Percentiles rank a stretch among this genome's conserved stretches.
Evolutionary conservation across 2,329 filamentous ascomycete species (phyloP).

Genomic region (Apiospora hydei): DNA sequence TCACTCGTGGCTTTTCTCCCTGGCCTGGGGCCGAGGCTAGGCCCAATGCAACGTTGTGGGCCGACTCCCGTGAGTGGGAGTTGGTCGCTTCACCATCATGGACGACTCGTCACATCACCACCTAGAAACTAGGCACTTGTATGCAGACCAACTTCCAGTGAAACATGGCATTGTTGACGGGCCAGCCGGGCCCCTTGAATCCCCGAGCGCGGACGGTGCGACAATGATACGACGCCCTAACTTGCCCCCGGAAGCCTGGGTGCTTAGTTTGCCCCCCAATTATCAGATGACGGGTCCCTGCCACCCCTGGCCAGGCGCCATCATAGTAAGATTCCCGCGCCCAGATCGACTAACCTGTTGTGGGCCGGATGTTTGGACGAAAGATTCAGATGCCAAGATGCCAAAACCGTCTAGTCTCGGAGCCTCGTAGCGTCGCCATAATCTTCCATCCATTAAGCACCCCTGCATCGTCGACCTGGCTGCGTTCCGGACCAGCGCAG

Average conservation of each 20-base stretch:
- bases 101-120: not conserved
- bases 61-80: not conserved
- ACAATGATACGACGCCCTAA: constrained; percentile 10
- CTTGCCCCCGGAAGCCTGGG: not conserved
- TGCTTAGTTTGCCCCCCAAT: not conserved
- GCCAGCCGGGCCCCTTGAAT: not conserved
- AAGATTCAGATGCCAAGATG: constrained; percentile 6
- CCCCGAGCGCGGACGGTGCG: constrained; percentile 1
- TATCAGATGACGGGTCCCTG: not conserved
- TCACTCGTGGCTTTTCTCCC: constrained; percentile 22
- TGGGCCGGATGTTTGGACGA: constrained; percentile 18
- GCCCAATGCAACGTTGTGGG: constrained; percentile 1
- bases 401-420: constrained; percentile 18
- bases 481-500: not conserved
- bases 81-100: not conserved
- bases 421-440: not conserved
- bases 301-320: not conserved
- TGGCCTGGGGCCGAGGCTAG: constrained; percentile 4
- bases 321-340: not conserved
- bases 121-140: not conserved
- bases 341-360: not conserved
- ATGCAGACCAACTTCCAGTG: not conserved
- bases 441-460: constrained; percentile 23
- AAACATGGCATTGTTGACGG: not conserved
- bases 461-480: constrained; percentile 5